Base-by-base conservation (phyloP, 2,329 filamentous ascomycete genomes). In the Aspergillus tubingensis region DNA sequence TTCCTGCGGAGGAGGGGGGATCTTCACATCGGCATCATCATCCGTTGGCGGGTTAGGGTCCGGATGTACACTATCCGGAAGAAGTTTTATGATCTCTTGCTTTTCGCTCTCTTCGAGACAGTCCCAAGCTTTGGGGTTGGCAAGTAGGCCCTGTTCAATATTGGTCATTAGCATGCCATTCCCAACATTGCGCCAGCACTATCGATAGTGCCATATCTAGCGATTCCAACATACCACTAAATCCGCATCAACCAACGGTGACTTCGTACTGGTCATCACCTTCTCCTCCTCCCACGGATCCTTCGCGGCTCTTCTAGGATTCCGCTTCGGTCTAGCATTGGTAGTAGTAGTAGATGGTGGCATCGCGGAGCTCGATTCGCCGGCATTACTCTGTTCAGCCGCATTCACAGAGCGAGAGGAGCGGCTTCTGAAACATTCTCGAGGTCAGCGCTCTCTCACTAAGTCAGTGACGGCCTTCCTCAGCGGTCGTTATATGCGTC, bases 1-100 rank as follows among this genome's bases (percentile, higher is more conserved):
- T 3, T 68, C 70, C 17, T 77, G 68, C 2, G 77, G 71, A 3
- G 82, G 62, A 10, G 75, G 74, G n/a, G 71, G 69, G 10, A 79
- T 76, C 39, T 72, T 74, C 11, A 65, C 62, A 21, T 74, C 54
- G 1, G 68, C 64, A 47, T 75, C 67, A 25, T 76, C 70, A 3
- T 27, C 25, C 25, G 64, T 32, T 17, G 69, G 53, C 39, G 67
- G 65, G 11, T 74, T 67, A 5, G 68, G 66, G 11, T 70, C 68
- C 5, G 75, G 73, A 52, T 80, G 75, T 23, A 78, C 72, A 72
- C 81, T 69, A 21, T 75, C 73, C 10, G 79, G 80, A 39, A 82
- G 71, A 30, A 76, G 59, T 57, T 65, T 62, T 19, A 78, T 63
- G 19, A 81, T 75, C 58, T 78, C 72, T 49, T 72, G 69, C 63